Evolutionary conservation across 108 stramenopile species (phyloP).

Genomic region (Skeletonema menzelii): DNA sequence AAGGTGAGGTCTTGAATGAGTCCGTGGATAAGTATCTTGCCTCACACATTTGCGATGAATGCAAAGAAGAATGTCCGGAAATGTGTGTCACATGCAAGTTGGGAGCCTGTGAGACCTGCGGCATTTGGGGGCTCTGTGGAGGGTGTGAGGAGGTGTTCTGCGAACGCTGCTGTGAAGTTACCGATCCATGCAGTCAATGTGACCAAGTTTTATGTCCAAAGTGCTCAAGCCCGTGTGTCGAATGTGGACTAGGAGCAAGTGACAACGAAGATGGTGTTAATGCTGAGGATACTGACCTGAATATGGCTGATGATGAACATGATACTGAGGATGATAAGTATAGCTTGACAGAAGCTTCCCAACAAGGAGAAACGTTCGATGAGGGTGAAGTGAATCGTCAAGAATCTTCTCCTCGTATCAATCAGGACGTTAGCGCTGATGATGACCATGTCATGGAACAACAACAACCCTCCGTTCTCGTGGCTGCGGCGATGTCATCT

Average conservation of each 20-base stretch:
- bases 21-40: constrained; percentile 34
- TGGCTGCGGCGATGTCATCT: constrained; percentile 47
- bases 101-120: too few species aligned
- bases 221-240: background rate
- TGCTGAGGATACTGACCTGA: constrained; percentile 26
- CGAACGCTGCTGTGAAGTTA: too few species aligned
- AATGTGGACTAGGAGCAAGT: background rate
- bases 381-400: constrained; percentile 16
- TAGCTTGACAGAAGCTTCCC: constrained; percentile 30
- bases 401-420: background rate
- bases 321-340: constrained; percentile 52
- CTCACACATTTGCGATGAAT: background rate
- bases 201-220: background rate
- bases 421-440: background rate
- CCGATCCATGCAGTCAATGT: background rate
- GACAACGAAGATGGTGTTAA: background rate
- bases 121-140: too few species aligned
- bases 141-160: too few species aligned
- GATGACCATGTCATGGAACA: constrained; percentile 3
- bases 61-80: too few species aligned
- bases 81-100: too few species aligned
- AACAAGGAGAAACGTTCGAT: constrained; percentile 38
- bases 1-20: constrained; percentile 25
- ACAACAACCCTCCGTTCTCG: constrained; percentile 42
- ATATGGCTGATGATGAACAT: constrained; percentile 50